Base-by-base conservation (phyloP, 306 rosid species). In the Ammopiptanthus mongolicus region DNA sequence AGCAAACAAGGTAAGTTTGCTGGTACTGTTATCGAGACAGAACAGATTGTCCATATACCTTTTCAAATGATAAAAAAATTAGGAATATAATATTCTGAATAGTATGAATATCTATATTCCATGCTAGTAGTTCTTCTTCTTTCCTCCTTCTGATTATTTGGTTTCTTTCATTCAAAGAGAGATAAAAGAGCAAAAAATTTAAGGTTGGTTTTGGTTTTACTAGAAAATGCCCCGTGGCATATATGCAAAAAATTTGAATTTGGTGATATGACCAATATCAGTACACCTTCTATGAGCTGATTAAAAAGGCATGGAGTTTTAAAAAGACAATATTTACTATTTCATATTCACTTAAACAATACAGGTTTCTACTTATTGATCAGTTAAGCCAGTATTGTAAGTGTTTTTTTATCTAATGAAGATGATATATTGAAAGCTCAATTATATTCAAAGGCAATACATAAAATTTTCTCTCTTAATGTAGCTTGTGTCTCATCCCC, bases 11-110 rank as follows among this genome's bases (percentile, higher is more conserved):
- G 52, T 75, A 46, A 34, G 23, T 53, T 5, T 42, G 17, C 56
- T 65, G 61, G 44, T 52, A 55, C 37, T 74, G 23, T 33, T 50
- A 34, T 75, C 65, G 47, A 46, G 66, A 23, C 71, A 46, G 47
- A 37, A 44, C 41, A 57, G 12, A 57, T 66, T 23, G 18, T 34
- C 29, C 23, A 17, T 15, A 73, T 59, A 19, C 81, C 21, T 53
- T 13, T 63, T 65, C 12, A 2, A 48, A 55, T 64, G 41, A 64
- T 81, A 25, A 46, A 21, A 17, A 25, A 60, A 39, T 33, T 31
- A 29, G 22, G 69, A 60, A 77, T 64, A 74, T 39, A 17, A 18
- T 73, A 65, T 55, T 65, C 61, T 63, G 50, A 8, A 64, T 48
- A 8, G 48, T 56, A 61, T 64, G 23, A 34, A 31, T 65, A 60